Evolutionary conservation across 768 basidiomycete genomes (phyloP).

Genomic region (Boletus pseudopeckii): DNA sequence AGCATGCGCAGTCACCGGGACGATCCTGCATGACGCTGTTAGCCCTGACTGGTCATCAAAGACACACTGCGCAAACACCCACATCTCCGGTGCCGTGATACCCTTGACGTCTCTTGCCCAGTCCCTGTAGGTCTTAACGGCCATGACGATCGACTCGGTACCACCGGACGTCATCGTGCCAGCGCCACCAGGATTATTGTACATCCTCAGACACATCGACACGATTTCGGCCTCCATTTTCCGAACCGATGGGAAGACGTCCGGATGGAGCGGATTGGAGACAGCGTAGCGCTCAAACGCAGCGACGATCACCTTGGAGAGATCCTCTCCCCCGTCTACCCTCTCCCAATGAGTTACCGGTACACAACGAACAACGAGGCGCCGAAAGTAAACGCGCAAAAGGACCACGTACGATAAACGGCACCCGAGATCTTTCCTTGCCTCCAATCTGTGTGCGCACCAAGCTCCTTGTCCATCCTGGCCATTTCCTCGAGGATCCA

Average conservation of each 20-base stretch:
- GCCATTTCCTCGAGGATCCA: slow-evolving; percentile 81
- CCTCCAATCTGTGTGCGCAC: slow-evolving; percentile 50
- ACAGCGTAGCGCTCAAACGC: slow-evolving; percentile 82
- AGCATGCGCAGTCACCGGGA: slow-evolving; percentile 84
- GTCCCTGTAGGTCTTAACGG: slow-evolving; percentile 90
- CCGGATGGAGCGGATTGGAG: slow-evolving; percentile 89
- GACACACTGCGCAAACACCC: slow-evolving; percentile 20
- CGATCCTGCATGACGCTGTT: slow-evolving; percentile 49
- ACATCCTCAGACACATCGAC: slow-evolving; percentile 81
- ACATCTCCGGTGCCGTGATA: slow-evolving; percentile 93
- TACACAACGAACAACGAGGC: too few species aligned
- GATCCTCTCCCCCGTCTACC: slow-evolving; percentile 78
- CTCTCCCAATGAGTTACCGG: background rate
- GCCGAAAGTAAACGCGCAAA: background rate
- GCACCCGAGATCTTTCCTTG: slow-evolving; percentile 79
- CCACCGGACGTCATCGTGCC: slow-evolving; percentile 95
- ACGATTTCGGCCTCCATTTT: slow-evolving; percentile 99
- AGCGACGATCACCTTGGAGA: slow-evolving; percentile 72
- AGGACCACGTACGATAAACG: slow-evolving; percentile 66
- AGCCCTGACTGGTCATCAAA: background rate
- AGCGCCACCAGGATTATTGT: slow-evolving; percentile 79
- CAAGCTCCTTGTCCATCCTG: slow-evolving; percentile 65
- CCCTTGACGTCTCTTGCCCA: slow-evolving; percentile 86
- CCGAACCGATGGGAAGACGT: slow-evolving; percentile 86
- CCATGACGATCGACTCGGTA: slow-evolving; percentile 95